Conservation (phyloP, 768 basidiomycete genomes). For the Coprinopsis strossmayeri region DNA sequence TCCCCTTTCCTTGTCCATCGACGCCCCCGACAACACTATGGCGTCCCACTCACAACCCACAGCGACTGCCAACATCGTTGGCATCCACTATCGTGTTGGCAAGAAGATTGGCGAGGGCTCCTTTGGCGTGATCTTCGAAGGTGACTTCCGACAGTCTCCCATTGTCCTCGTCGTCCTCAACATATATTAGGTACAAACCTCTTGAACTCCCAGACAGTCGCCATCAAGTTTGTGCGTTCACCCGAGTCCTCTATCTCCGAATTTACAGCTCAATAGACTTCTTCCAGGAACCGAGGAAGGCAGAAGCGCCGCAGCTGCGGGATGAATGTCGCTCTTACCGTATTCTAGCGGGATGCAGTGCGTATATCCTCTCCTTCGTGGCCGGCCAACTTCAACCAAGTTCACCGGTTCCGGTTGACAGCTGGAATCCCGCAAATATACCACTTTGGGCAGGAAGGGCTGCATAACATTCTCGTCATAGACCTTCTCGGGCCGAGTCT, state of each 20-base stretch:
- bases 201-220: slow-evolving; percentile 96
- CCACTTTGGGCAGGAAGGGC: slow-evolving; percentile 97
- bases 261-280: slow-evolving; percentile 10
- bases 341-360: slow-evolving; percentile 84
- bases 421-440: slow-evolving; percentile 98
- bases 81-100: slow-evolving; percentile 95
- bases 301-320: slow-evolving; percentile 94
- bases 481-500: slow-evolving; percentile 95
- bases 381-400: slow-evolving; percentile 4
- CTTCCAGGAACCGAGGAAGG: slow-evolving; percentile 80
- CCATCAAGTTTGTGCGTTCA: slow-evolving; percentile 96
- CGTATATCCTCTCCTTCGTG: slow-evolving; percentile 28
- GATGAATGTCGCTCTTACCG: slow-evolving; percentile 98
- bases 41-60: slow-evolving; percentile 52
- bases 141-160: slow-evolving; percentile 25
- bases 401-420: slow-evolving; percentile 23
- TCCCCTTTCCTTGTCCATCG: slow-evolving; percentile 15
- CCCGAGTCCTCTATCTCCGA: slow-evolving; percentile 7
- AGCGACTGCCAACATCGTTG: slow-evolving; percentile 74
- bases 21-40: slow-evolving; percentile 31
- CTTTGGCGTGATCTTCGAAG: slow-evolving; percentile 95
- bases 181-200: slow-evolving; percentile 78
- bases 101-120: slow-evolving; percentile 99
- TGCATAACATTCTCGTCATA: slow-evolving; percentile 98
- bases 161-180: not conserved